Evolutionary conservation across 2,329 filamentous ascomycete genomes (phyloP).

Genomic region (Akanthomyces uredinophilus): DNA sequence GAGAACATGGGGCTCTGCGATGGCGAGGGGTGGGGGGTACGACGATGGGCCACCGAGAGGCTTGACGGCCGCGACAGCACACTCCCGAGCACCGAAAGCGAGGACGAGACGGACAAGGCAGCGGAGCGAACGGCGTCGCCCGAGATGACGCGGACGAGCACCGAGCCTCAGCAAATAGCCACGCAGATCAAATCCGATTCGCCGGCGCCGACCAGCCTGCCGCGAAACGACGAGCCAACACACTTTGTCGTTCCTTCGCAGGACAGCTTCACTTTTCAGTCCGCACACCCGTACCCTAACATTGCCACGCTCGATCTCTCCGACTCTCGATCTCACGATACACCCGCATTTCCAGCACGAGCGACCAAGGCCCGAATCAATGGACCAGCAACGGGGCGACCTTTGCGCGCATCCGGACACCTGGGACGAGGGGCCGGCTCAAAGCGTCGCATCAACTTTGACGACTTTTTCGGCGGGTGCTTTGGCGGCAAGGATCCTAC

Average conservation of each 20-base stretch:
- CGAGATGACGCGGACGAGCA: constrained; percentile 46
- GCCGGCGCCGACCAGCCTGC: constrained; percentile 22
- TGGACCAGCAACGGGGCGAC: constrained; percentile 20
- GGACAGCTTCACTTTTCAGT: constrained; percentile 66
- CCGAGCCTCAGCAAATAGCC: constrained; percentile 30
- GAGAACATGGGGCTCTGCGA: constrained; percentile 73
- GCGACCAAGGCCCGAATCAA: constrained; percentile 27
- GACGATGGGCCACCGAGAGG: constrained; percentile 63
- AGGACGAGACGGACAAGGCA: constrained; percentile 62
- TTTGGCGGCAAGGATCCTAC: constrained; percentile 58
- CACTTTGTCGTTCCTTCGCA: constrained; percentile 49
- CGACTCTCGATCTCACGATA: constrained; percentile 42
- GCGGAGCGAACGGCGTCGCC: constrained; percentile 54
- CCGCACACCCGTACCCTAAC: constrained; percentile 55
- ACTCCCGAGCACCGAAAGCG: constrained; percentile 55
- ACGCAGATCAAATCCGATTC: constrained; percentile 21
- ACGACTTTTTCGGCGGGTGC: constrained; percentile 69
- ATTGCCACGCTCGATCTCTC: constrained; percentile 57
- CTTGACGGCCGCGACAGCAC: constrained; percentile 57
- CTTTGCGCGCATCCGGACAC: constrained; percentile 31
- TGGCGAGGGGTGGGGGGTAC: constrained; percentile 64
- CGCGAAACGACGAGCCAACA: constrained; percentile 26
- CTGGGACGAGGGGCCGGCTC: constrained; percentile 62
- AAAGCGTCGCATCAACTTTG: constrained; percentile 68
- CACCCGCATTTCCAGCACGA: constrained; percentile 24